Evolutionary conservation across 495 filamentous ascomycete genomes (phyloP).

Genomic region (Clohesyomyces aquaticus): DNA sequence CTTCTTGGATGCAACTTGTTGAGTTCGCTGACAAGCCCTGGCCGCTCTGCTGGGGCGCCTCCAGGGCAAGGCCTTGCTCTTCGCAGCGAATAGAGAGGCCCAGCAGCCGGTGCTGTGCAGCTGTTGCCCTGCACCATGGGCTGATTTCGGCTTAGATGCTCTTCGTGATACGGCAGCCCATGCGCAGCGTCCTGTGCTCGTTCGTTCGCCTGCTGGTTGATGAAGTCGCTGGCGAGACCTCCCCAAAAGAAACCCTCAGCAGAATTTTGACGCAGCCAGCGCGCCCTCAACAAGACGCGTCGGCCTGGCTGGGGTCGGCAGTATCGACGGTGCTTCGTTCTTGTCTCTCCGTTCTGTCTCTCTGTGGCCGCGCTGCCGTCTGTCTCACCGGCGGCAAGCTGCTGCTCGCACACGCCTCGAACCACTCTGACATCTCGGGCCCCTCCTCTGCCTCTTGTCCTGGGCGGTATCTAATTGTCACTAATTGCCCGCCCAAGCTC

Average conservation of each 20-base stretch:
- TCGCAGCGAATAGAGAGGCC: conserved; percentile 1
- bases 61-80: conserved; percentile 3
- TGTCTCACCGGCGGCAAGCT: neutral
- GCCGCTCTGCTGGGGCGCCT: neutral
- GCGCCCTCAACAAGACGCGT: conserved; percentile 1
- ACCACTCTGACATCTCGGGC: neutral
- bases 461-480: neutral
- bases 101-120: neutral
- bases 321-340: too few species aligned
- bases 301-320: neutral
- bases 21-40: neutral
- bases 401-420: neutral
- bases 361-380: too few species aligned
- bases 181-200: neutral
- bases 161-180: conserved; percentile 12
- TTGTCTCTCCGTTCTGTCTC: too few species aligned
- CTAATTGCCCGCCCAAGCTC: neutral
- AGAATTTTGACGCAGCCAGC: neutral
- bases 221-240: neutral
- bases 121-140: neutral
- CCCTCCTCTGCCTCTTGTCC: neutral
- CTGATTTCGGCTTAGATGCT: conserved; percentile 4
- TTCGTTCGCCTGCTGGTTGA: neutral
- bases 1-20: neutral
- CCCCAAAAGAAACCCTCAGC: neutral